Evolutionary conservation across 139 green algal genomes (phyloP).

Genomic region (Chlorella sp.): DNA sequence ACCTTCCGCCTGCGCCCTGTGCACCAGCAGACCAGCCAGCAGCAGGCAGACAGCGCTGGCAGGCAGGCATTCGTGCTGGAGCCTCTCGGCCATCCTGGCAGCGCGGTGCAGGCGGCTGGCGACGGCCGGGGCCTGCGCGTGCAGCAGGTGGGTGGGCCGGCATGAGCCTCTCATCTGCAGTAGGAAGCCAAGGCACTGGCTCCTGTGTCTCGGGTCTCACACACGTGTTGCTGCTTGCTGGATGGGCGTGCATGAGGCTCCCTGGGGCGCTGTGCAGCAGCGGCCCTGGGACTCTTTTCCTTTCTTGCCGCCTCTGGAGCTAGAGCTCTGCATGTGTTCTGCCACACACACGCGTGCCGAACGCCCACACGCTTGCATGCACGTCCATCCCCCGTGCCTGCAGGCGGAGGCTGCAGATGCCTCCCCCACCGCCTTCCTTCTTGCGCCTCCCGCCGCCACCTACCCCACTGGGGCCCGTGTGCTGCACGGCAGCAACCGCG

Average conservation of each 20-base stretch:
- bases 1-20: slow-evolving; percentile 21
- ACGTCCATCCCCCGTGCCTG: not conserved
- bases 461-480: slow-evolving; percentile 48
- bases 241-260: no score
- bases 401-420: not conserved
- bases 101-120: not conserved
- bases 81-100: slow-evolving; percentile 16
- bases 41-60: not conserved
- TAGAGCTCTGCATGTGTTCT: no score
- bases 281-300: no score
- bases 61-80: not conserved
- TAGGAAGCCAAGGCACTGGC: no score
- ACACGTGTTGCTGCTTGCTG: no score
- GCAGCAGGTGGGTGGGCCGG: not conserved
- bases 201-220: no score
- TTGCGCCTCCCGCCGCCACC: not conserved
- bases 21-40: not conserved
- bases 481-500: slow-evolving; percentile 17
- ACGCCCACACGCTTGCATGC: no score
- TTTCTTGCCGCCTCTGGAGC: no score
- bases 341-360: no score
- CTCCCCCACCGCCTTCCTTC: not conserved
- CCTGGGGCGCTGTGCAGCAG: no score
- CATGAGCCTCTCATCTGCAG: no score
- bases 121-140: not conserved